Evolutionary conservation across 352 stramenopile species (phyloP).

Genomic region (Pythium apleroticum): DNA sequence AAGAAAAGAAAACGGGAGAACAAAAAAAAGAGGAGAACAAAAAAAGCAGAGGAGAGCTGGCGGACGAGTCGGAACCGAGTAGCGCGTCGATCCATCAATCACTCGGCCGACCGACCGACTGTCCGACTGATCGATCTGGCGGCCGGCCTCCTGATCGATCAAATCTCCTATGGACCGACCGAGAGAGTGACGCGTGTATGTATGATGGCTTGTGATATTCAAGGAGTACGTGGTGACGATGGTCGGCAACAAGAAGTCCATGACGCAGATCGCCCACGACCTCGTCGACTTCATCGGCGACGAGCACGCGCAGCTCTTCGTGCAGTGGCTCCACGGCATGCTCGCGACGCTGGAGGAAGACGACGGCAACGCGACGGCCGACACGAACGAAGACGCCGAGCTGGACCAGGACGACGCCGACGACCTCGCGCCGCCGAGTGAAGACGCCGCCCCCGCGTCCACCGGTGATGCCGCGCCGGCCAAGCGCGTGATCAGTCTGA

Average conservation of each 20-base stretch:
- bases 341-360: conserved; percentile 50
- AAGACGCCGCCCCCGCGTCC: neutral
- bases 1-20: conserved; percentile 27
- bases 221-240: conserved; percentile 87
- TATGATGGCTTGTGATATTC: conserved; percentile 15
- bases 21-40: conserved; percentile 13
- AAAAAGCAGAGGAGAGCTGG: conserved; percentile 13
- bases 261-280: conserved; percentile 80
- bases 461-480: conserved; percentile 7
- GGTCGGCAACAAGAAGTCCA: conserved; percentile 87
- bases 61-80: conserved; percentile 4
- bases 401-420: conserved; percentile 21
- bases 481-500: conserved; percentile 71
- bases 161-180: neutral
- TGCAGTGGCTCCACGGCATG: conserved; percentile 61
- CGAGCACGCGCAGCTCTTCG: conserved; percentile 71
- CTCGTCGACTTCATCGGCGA: conserved; percentile 85
- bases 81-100: conserved; percentile 1
- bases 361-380: conserved; percentile 14
- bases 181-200: conserved; percentile 27
- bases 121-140: conserved; percentile 8
- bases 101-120: conserved; percentile 10
- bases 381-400: conserved; percentile 14
- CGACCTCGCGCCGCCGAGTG: conserved; percentile 14
- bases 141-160: conserved; percentile 1